Base-by-base conservation (phyloP, 371 early-diverging fungal species). In the Phascolomyces articulosus region DNA sequence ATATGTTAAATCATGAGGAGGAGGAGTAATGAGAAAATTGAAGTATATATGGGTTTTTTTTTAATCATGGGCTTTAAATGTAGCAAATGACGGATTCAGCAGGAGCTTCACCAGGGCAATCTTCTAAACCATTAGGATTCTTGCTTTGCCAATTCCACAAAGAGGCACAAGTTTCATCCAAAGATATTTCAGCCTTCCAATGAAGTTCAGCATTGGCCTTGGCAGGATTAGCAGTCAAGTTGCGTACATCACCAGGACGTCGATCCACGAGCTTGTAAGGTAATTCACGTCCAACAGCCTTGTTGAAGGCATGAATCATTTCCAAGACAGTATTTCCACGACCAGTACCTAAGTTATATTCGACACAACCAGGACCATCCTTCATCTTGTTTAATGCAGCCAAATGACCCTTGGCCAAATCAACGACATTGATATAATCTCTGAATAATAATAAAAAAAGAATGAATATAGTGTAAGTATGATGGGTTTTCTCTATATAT, bases 361-460 rank as follows among this genome's bases (percentile, higher is more conserved):
- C 80, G 51, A 84, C 84, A 72, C 90, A 91, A 9, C 87, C 86
- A 57, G 68, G 68, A 38, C 75, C 60, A 34, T 75, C 80, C 13
- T 78, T 65, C 63, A 93, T 84, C 55, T 90, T 87, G 58, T 88
- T 76, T 24, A 96, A 73, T 0, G 97, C 96, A 13, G 85, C 85
- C 18, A 96, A 82, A 69, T 97, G 97, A 20, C 95, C 96, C 54
- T 76, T 70, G 9, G 96, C 93, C 57, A 96, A 79, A 69, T 97
- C 97, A 64, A 89, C 86, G 9, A 97, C 93, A 71, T 97, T 95
- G 66, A 96, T 90, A 63, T 92, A 97, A 74, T 96, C 96, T 58
- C 87, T 86, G 64, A 29, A 20, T 44, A 51, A 23, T 44, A 44
- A 1, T 0, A 1, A 3, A 18, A 44, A 15, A 44, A 18, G 16